Evolutionary conservation across 441 rosid species (phyloP).

Genomic region (Erysimum cheiri): DNA sequence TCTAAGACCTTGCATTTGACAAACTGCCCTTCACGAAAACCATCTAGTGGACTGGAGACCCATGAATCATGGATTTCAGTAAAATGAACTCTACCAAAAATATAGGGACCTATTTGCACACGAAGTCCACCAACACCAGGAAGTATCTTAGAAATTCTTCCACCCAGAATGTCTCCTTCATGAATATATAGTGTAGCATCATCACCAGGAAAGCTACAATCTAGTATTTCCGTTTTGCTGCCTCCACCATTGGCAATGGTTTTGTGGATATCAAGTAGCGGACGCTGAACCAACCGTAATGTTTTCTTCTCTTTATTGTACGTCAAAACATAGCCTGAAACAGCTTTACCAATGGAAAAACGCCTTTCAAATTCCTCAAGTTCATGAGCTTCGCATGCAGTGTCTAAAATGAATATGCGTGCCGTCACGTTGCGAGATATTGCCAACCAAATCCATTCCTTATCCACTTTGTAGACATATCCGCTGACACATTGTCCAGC

Average conservation of each 20-base stretch:
- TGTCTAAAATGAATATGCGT: constrained; percentile 76
- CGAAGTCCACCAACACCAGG: constrained; percentile 87
- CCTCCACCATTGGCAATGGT: constrained; percentile 42
- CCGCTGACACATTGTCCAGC: constrained; percentile 69
- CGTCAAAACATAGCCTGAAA: constrained; percentile 72
- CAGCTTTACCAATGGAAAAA: constrained; percentile 70
- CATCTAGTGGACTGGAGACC: constrained; percentile 78
- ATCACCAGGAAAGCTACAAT: constrained; percentile 44
- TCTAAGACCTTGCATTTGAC: constrained; percentile 95
- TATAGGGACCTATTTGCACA: constrained; percentile 86
- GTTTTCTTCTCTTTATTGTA: constrained; percentile 72
- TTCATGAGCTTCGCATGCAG: constrained; percentile 74
- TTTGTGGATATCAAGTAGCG: constrained; percentile 47
- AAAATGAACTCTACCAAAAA: constrained; percentile 87
- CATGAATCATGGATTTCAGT: constrained; percentile 81
- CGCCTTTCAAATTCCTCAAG: constrained; percentile 72
- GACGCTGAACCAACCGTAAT: constrained; percentile 73
- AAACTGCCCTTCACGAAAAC: constrained; percentile 79
- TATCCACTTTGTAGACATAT: constrained; percentile 88
- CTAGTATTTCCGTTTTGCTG: constrained; percentile 38
- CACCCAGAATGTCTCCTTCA: constrained; percentile 86
- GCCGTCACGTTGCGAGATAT: constrained; percentile 80
- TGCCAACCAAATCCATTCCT: constrained; percentile 89
- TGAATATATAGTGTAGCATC: constrained; percentile 58
- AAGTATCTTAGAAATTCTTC: constrained; percentile 78